Evolutionary conservation across 306 rosid species (phyloP).

Genomic region (Rosa persica): DNA sequence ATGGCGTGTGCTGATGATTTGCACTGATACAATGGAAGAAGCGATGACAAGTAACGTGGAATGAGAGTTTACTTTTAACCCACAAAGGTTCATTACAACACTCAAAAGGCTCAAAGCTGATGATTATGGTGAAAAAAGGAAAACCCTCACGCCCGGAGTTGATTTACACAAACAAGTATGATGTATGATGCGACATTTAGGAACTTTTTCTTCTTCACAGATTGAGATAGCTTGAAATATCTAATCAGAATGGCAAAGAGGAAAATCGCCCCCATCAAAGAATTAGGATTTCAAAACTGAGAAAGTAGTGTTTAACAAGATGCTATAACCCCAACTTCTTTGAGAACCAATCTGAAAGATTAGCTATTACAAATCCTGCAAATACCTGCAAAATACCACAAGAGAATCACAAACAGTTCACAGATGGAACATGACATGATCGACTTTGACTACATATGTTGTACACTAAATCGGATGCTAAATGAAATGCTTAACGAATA

Average conservation of each 20-base stretch:
- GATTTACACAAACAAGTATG: slow-evolving; percentile 42
- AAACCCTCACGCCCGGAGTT: slow-evolving; percentile 28
- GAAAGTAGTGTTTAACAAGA: slow-evolving; percentile 1
- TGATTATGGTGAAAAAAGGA: slow-evolving; percentile 18
- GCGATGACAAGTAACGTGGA: not conserved
- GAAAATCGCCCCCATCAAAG: slow-evolving; percentile 34
- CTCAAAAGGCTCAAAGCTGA: slow-evolving; percentile 28
- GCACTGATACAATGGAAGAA: not conserved
- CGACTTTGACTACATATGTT: not conserved
- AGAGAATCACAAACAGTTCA: slow-evolving; percentile 20
- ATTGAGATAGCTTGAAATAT: slow-evolving; percentile 21
- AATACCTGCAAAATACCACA: slow-evolving; percentile 67
- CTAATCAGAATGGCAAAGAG: slow-evolving; percentile 20
- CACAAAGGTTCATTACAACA: slow-evolving; percentile 32
- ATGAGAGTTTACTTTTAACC: slow-evolving; percentile 9
- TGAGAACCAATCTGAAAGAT: slow-evolving; percentile 66
- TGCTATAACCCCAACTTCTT: slow-evolving; percentile 69
- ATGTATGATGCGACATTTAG: slow-evolving; percentile 14
- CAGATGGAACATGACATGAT: not conserved
- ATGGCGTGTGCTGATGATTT: not conserved
- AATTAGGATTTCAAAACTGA: slow-evolving; percentile 34
- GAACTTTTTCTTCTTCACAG: slow-evolving; percentile 24
- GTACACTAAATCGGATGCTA: not conserved
- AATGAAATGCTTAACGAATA: not conserved
- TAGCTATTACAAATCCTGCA: slow-evolving; percentile 94